Evolutionary conservation across 1,284 basidiomycete species (phyloP), one percentile per base, ranked within the genome.

Genomic region (Puccinia triticina): DNA sequence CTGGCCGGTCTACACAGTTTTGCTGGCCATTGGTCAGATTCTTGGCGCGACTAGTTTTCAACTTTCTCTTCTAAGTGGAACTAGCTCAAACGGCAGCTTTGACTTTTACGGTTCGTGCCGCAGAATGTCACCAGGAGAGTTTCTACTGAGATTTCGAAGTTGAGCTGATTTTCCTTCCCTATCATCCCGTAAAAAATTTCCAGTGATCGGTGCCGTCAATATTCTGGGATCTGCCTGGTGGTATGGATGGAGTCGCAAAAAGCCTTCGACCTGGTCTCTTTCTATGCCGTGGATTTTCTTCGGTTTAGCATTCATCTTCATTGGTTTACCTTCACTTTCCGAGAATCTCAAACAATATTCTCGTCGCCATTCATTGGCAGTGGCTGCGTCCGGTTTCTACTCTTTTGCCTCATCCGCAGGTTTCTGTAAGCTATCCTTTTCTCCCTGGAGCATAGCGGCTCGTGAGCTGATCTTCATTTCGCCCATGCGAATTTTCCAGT

Each of bases 1-100:
- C 74, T 96, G 94, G 94, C 94, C 94, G 0, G 86, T 96, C 84
- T 96, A 96, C 88, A 92, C 93, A 43, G 93, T 96, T 85, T 89
- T 95, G 85, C 92, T 96, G 83, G 94, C 92, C 59, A 85, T 93
- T 55, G 94, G 94, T 77, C 94, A 94, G 89, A 90, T 91, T 91
- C 87, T 93, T 84, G 91, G 91, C 83, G 92, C 93, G 43, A 95
- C 94, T 34, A 95, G 94, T 86, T 96, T 96, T 91, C 94, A 96
- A 88, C 93, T 96, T 85, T 95, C 93, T 40, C 89, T 96, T 46
- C 89, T 96, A 50, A 92, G 93, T 34, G 94, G 94, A 78, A 91
- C 92, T 85, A 94, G 93, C 85, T 94, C 91, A 88, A 91, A 94
- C 86, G 91, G 91, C 82, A 89, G 92, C 85, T 84, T 93, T 46